Evolutionary conservation across 768 basidiomycete genomes (phyloP), one percentile per base, ranked within the genome.

Genomic region (Leccinum rimulosum): DNA sequence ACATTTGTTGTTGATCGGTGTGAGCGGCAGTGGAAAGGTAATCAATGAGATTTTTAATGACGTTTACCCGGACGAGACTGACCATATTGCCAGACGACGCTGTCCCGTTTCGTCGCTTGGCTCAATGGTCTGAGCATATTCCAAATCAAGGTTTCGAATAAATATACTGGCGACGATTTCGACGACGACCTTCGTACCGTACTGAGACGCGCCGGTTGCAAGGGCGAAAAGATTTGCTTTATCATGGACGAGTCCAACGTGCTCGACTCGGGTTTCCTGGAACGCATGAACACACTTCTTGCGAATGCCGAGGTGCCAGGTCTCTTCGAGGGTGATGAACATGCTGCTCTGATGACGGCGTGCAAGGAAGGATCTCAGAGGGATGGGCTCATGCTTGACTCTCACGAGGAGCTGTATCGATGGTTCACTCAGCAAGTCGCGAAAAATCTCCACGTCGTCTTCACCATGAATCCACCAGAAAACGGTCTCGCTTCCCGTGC

Each of bases 181-280:
- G 97, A 99, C 65, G 96, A 99, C 63, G 97, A 99, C 73, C 80
- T 99, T 49, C 87, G 97, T 45, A 92, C 87, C 0, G 97, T 99
- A 6, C 86, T 99, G 38, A 92, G 97, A 48, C 89, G 97, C 36
- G 81, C 96, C 7, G 97, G 97, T 6, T 98, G 95, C 80, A 99
- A 98, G 71, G 95, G 95, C 65, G 97, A 99, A 76, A 98, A 98
- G 77, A 89, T 99, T 52, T 98, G 95, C 73, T 99, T 99, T 81
- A 98, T 99, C 77, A 98, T 99, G 97, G 97, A 99, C 73, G 97
- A 99, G 73, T 98, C 97, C 4, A 98, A 99, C 67, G 97, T 98
- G 12, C 88, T 98, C 33, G 97, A 99, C 72, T 96, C 97, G 12
- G 97, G 97, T 50, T 99, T 99, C 82, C 77, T 99, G 63, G 97